Base-by-base conservation (phyloP, 148 eudicot genomes). In the Vaccinium darrowii region DNA sequence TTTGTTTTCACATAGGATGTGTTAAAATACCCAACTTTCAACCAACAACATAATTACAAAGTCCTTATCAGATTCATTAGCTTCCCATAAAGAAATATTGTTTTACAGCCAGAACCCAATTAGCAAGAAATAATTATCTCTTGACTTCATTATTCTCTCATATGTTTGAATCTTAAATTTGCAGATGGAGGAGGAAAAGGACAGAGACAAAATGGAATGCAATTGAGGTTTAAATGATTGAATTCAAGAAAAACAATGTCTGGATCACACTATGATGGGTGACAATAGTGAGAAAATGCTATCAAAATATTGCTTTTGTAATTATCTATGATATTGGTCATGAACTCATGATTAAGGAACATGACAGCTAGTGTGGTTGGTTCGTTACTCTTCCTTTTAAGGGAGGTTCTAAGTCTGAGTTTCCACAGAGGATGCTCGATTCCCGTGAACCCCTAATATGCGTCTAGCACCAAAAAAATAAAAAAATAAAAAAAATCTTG, bases 181-280 rank as follows among this genome's bases (percentile, higher is more conserved):
- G 58, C 16, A 3, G 15, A 10, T 53, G 2, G 56, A 43, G 1
- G 39, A 74, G n/a, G 47, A 14, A 19, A n/a, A 2, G 30, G 50
- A 8, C 15, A 18, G 47, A 80, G 15, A 39, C 72, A 58, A 80
- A 62, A 33, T 36, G 30, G 9, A 50, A 67, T 27, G 58, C 60
- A 49, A 82, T 27, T 52, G 49, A 69, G 50, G 51, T 30, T 52
- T 83, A 36, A 27, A 73, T 73, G 84, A 54, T 72, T 83, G 65
- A 18, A 83, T 73, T 16, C 51, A 74, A 53, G 54, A 43, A 83
- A 19, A 83, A 73, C 49, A 54, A 73, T 52, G 13, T 83, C 39
- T 27, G 27, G 47, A 50, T 43, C 47, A 43, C 4, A 23, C 62
- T 49, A 47, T 7, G 16, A 82, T 23, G 19, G 49, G 15, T 8